Conservation (phyloP, 2,329 filamentous ascomycete genomes). For the Fusarium armeniacum region DNA sequence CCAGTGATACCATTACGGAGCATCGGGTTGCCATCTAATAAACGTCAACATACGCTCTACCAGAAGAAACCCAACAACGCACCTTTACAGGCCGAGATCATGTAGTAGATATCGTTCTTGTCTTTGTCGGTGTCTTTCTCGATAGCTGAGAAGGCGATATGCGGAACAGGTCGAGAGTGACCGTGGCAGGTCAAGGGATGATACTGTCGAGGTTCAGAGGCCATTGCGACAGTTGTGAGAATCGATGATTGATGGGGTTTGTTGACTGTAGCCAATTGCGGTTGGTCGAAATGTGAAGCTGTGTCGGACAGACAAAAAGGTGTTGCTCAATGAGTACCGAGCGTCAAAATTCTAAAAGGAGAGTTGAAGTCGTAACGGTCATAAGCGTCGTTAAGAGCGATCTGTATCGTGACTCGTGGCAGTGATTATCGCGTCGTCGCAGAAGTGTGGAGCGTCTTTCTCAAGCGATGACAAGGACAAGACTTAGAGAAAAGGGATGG, state of each 20-base stretch:
- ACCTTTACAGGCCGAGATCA: conserved; percentile 96
- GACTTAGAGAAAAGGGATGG: conserved; percentile 25
- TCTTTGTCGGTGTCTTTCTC: conserved; percentile 84
- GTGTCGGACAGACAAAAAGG: conserved; percentile 12
- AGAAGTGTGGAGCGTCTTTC: conserved; percentile 42
- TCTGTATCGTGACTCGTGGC: conserved; percentile 41
- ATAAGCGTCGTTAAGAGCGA: conserved; percentile 48
- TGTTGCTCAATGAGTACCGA: conserved; percentile 14
- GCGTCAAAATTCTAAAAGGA: conserved; percentile 28
- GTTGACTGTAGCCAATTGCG: conserved; percentile 12
- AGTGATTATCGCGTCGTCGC: conserved; percentile 44
- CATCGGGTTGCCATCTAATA: conserved; percentile 94
- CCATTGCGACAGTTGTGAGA: conserved; percentile 49
- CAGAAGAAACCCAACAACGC: conserved; percentile 39
- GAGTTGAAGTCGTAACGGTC: conserved; percentile 49
- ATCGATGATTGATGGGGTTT: conserved; percentile 13
- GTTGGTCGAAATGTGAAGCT: conserved; percentile 15
- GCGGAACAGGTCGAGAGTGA: conserved; percentile 91
- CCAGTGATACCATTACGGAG: conserved; percentile 95
- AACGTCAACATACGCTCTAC: conserved; percentile 43
- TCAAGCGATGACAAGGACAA: conserved; percentile 19
- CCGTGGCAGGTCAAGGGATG: conserved; percentile 95
- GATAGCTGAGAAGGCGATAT: conserved; percentile 90
- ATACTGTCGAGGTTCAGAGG: conserved; percentile 67
- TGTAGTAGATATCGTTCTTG: conserved; percentile 87